These are phyloP conservation scores for Diospyros lotus DNA, from an alignment of 148 eudicot species.

Conservation along the genomic window DNA sequence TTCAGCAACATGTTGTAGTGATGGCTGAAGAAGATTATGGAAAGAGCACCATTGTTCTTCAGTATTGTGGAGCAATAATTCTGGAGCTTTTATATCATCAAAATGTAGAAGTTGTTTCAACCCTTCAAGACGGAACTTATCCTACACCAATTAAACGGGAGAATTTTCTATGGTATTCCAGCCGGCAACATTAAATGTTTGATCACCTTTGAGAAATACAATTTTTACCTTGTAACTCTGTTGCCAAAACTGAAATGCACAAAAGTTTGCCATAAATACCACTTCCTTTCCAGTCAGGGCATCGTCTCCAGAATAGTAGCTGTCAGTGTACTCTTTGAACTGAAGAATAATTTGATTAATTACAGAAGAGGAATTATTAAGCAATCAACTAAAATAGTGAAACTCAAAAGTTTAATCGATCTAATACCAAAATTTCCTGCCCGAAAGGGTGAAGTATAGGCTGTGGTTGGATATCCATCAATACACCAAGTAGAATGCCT, in stretches of 20 bases:
- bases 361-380: background rate
- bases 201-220: background rate
- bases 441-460: conserved; percentile 91
- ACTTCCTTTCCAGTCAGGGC: conserved; percentile 57
- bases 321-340: conserved; percentile 52
- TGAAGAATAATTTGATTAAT: conserved; percentile 23
- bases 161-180: background rate
- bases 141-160: conserved; percentile 36
- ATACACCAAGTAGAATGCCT: conserved; percentile 80
- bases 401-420: background rate
- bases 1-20: conserved; percentile 65
- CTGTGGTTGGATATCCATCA: conserved; percentile 84
- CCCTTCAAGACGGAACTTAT: conserved; percentile 54
- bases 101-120: conserved; percentile 37
- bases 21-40: conserved; percentile 71
- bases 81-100: conserved; percentile 28
- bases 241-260: conserved; percentile 92
- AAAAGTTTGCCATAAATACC: conserved; percentile 53
- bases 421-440: conserved; percentile 53
- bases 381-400: background rate
- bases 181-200: background rate
- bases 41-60: conserved; percentile 91
- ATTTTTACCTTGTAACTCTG: conserved; percentile 57
- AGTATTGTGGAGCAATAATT: conserved; percentile 23
- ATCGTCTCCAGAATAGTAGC: conserved; percentile 42